Evolutionary conservation across 768 basidiomycete species (phyloP).

Genomic region (Rickenella mellea): DNA sequence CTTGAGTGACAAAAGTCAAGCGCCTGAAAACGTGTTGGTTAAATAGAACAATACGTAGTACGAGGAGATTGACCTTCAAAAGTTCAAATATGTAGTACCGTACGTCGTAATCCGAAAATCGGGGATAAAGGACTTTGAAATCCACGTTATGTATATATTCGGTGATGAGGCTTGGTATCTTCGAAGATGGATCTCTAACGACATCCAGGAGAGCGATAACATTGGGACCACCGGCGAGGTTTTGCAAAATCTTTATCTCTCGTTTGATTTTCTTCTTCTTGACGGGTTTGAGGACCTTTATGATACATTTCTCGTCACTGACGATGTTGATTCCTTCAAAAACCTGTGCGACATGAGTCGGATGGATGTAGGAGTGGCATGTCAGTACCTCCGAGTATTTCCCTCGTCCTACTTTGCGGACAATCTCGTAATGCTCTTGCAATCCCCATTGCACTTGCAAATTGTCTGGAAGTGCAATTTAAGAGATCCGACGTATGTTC

Average conservation of each 20-base stretch:
- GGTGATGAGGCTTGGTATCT: slow-evolving; percentile 93
- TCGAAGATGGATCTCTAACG: slow-evolving; percentile 90
- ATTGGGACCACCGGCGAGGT: slow-evolving; percentile 93
- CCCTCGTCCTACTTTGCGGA: slow-evolving; percentile 89
- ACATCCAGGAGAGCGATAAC: slow-evolving; percentile 90
- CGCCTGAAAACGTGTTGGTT: slow-evolving; percentile 42
- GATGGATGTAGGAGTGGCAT: slow-evolving; percentile 4
- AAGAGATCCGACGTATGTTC: slow-evolving; percentile 6
- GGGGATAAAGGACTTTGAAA: slow-evolving; percentile 93
- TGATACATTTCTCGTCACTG: slow-evolving; percentile 90
- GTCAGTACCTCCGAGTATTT: slow-evolving; percentile 83
- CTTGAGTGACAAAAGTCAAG: slow-evolving; percentile 97
- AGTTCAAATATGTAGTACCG: slow-evolving; percentile 96
- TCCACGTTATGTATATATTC: slow-evolving; percentile 99
- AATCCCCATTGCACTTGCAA: slow-evolving; percentile 96
- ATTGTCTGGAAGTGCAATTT: slow-evolving; percentile 51
- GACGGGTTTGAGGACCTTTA: slow-evolving; percentile 97
- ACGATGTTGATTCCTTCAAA: slow-evolving; percentile 91
- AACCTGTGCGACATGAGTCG: slow-evolving; percentile 42
- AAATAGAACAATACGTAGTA: not conserved
- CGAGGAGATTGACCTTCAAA: slow-evolving; percentile 54
- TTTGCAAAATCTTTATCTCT: slow-evolving; percentile 97
- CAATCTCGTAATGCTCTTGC: slow-evolving; percentile 97
- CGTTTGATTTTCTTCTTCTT: slow-evolving; percentile 99
- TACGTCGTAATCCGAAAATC: slow-evolving; percentile 92